Percentiles rank a stretch among this genome's conserved stretches.
Conservation (phyloP, 805 yeast genomes). For the Pichia gijzeniarum region DNA sequence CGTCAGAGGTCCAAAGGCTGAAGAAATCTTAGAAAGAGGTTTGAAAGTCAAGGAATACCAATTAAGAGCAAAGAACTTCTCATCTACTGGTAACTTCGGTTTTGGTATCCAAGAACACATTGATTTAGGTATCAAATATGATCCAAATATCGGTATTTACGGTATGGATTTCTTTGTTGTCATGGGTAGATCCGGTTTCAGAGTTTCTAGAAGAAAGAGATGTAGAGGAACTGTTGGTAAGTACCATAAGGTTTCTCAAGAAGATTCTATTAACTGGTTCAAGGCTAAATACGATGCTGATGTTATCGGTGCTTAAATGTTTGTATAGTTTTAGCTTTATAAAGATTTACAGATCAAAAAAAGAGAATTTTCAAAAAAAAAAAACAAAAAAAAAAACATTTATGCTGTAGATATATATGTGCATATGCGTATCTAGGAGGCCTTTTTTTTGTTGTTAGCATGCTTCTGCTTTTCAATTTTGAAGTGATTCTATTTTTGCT, state of each 20-base stretch:
- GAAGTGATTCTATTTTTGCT: too few species aligned
- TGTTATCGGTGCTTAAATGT: conserved; percentile 66
- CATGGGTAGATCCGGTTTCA: conserved; percentile 98
- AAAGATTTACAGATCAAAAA: background rate
- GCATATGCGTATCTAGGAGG: too few species aligned
- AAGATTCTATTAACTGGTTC: conserved; percentile 97
- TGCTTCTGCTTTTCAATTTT: too few species aligned
- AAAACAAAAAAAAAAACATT: background rate
- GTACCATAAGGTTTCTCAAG: conserved; percentile 86
- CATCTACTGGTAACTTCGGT: conserved; percentile 99
- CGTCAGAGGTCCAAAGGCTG: conserved; percentile 99
- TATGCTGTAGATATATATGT: background rate
- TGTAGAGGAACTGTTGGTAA: conserved; percentile 82
- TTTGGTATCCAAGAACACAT: conserved; percentile 99
- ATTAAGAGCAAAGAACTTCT: conserved; percentile 89
- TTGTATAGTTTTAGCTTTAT: background rate
- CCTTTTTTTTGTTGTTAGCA: too few species aligned
- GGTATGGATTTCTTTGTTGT: conserved; percentile 99
- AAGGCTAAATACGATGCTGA: conserved; percentile 99
- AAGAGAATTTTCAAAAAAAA: background rate
- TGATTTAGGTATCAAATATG: conserved; percentile 99
- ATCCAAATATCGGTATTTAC: conserved; percentile 98
- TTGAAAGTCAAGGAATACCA: conserved; percentile 99
- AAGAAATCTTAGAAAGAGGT: conserved; percentile 99
- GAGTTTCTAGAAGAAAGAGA: conserved; percentile 99